These are phyloP conservation scores for Malania oleifera DNA, from an alignment of 164 flowering plant species.

Conservation along the genomic window DNA sequence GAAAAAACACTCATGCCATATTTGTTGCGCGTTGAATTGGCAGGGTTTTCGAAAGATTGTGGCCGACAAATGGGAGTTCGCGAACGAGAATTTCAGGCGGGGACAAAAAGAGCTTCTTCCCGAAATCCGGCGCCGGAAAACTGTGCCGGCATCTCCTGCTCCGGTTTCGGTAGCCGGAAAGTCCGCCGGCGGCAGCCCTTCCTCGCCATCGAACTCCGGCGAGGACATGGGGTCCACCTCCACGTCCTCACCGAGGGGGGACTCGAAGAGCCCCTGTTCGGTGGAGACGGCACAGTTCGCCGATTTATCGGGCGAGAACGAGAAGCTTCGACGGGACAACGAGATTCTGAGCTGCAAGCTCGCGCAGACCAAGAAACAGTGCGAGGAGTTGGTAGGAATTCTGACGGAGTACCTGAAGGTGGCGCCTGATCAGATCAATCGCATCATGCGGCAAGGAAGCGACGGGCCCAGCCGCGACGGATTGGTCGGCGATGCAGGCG, in stretches of 20 bases:
- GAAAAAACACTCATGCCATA: no score
- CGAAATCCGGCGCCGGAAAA: conserved; percentile 64
- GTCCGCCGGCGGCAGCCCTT: conserved; percentile 12
- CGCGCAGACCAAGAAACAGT: conserved; percentile 55
- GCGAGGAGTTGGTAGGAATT: conserved; percentile 57
- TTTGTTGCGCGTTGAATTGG: no score
- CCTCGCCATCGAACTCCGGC: conserved; percentile 44
- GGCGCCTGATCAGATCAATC: conserved; percentile 48
- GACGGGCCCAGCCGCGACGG: conserved; percentile 16
- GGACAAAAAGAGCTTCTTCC: conserved; percentile 49
- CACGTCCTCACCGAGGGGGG: conserved; percentile 51
- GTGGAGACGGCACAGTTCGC: conserved; percentile 39
- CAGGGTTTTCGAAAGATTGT: conserved; percentile 79
- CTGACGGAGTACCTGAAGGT: conserved; percentile 50
- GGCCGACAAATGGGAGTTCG: conserved; percentile 75
- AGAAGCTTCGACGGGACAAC: conserved; percentile 62
- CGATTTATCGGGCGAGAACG: conserved; percentile 65
- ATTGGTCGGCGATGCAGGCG: conserved; percentile 1
- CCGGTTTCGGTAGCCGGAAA: conserved; percentile 11
- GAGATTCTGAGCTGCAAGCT: conserved; percentile 60
- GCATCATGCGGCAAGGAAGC: conserved; percentile 44
- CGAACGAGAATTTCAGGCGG: conserved; percentile 49
- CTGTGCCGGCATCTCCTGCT: conserved; percentile 9
- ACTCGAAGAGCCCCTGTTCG: conserved; percentile 39
- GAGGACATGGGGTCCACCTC: conserved; percentile 60